Conservation (phyloP, 129 eudicot genomes). For the Pseudognaphalium luteoalbum region DNA sequence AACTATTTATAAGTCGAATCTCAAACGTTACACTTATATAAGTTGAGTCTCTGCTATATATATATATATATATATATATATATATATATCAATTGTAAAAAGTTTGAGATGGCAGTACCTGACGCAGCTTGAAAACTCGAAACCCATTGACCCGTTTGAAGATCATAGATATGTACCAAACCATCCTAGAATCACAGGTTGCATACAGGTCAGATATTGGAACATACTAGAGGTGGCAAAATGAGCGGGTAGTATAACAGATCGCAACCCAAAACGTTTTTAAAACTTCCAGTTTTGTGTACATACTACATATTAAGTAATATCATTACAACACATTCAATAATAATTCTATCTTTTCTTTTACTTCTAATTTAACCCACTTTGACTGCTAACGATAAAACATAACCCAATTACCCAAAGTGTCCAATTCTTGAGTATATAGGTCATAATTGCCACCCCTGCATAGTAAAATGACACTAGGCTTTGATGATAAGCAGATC, state of each 20-base stretch:
- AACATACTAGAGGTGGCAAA: neutral
- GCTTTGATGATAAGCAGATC: neutral
- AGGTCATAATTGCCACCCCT: neutral
- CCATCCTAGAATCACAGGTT: conserved; percentile 66
- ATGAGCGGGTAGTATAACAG: neutral
- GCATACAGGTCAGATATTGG: conserved; percentile 9
- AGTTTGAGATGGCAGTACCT: conserved; percentile 45
- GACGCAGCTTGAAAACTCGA: conserved; percentile 91
- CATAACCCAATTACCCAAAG: neutral
- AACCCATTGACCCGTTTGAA: conserved; percentile 97
- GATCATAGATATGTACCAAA: conserved; percentile 81
- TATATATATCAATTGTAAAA: neutral
- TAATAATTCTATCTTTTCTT: neutral
- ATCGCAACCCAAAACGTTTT: neutral
- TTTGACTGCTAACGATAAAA: neutral
- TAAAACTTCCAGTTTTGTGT: neutral
- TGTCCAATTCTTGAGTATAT: neutral
- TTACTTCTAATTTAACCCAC: neutral
- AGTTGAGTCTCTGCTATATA: neutral
- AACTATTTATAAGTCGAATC: too few species aligned
- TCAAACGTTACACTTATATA: conserved; percentile 1
- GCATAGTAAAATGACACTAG: conserved; percentile 9
- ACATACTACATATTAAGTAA: neutral
- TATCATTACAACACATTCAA: neutral
- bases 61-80: neutral